phyloP scores from a whole-genome alignment of 1,284 basidiomycete genomes.

The Boletus semigastroideus region DNA sequence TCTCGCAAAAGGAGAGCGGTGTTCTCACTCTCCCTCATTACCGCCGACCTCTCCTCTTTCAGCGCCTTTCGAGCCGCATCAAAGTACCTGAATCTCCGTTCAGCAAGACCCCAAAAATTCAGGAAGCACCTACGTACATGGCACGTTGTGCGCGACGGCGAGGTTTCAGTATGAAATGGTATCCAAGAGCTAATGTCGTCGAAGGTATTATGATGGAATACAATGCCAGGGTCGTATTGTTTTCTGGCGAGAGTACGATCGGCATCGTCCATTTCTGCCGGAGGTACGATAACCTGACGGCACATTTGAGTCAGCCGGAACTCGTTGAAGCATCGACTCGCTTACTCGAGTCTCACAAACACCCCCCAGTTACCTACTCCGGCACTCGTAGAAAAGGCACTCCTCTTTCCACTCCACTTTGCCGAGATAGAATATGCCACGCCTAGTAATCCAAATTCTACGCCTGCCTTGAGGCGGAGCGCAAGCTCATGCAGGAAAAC shows the following conservation, averaged over 20 bases:
- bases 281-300: conserved; percentile 42
- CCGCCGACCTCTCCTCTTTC: conserved; percentile 57
- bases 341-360: conserved; percentile 36
- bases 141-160: conserved; percentile 41
- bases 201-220: conserved; percentile 49
- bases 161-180: conserved; percentile 54
- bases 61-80: conserved; percentile 49
- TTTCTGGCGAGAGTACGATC: conserved; percentile 49
- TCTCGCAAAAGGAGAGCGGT: conserved; percentile 46
- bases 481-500: conserved; percentile 33
- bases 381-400: conserved; percentile 30
- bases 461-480: conserved; percentile 34
- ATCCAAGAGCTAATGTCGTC: conserved; percentile 43
- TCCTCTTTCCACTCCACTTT: conserved; percentile 32
- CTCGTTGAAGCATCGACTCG: background rate
- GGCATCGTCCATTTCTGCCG: conserved; percentile 57
- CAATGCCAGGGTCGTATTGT: conserved; percentile 44
- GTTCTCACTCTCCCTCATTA: conserved; percentile 56
- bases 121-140: conserved; percentile 27
- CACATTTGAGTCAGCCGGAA: conserved; percentile 6
- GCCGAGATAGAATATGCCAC: conserved; percentile 32
- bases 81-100: conserved; percentile 48
- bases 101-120: conserved; percentile 19
- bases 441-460: conserved; percentile 31
- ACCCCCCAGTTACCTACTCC: conserved; percentile 35